These are phyloP conservation scores for Orbilia oligospora DNA, from an alignment of 2,329 filamentous ascomycete species.

Conservation along the genomic window DNA sequence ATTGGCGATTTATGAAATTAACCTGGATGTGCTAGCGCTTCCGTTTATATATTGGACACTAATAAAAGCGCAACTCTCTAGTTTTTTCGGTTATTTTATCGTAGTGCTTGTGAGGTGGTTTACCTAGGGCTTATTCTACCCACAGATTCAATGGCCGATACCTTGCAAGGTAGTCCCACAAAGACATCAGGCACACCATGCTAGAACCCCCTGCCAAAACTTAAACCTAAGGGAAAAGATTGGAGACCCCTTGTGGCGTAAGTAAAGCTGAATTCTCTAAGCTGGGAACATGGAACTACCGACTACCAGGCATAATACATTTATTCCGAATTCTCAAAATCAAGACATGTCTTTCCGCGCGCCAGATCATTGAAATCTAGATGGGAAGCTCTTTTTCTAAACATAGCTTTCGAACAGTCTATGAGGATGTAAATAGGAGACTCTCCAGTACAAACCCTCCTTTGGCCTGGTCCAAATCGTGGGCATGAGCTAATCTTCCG, in stretches of 20 bases:
- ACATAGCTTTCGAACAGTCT: neutral
- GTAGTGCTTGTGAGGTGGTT: no score
- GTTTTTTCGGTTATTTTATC: no score
- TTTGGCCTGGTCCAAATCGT: neutral
- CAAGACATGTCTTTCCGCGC: neutral
- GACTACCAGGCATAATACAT: no score
- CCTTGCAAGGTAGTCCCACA: no score
- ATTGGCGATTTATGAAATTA: conserved; percentile 12
- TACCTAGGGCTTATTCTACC: no score
- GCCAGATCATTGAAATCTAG: neutral
- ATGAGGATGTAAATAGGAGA: neutral
- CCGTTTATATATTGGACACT: conserved; percentile 6
- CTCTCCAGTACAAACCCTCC: neutral
- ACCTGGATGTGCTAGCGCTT: neutral
- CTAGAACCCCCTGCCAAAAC: neutral
- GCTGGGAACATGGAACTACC: no score
- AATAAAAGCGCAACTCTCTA: neutral
- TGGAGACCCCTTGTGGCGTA: no score
- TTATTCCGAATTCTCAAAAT: neutral
- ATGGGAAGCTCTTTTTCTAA: neutral
- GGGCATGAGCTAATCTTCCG: neutral
- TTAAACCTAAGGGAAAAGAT: no score
- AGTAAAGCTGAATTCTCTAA: no score
- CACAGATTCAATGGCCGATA: no score
- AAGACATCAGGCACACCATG: no score